Evolutionary conservation across 1,284 basidiomycete species (phyloP).

Genomic region (Rhodotorula sp.): DNA sequence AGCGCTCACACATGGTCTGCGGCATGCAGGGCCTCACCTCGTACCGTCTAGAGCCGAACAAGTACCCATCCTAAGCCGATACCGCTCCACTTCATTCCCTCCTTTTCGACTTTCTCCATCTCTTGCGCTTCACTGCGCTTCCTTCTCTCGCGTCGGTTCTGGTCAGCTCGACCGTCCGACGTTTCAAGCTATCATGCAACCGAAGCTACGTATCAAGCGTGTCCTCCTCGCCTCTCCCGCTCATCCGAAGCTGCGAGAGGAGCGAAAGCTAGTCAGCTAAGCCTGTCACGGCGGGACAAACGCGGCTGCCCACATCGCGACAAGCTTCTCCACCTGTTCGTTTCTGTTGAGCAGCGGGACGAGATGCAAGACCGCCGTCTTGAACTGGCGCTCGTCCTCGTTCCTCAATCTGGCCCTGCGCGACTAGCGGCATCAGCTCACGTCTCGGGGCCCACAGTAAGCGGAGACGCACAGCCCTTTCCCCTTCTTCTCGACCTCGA

Average conservation of each 20-base stretch:
- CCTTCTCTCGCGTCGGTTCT: not conserved
- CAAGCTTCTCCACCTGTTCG: slow-evolving; percentile 6
- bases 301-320: slow-evolving; percentile 9
- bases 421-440: no score
- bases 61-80: not conserved
- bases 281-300: no score
- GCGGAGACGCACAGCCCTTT: slow-evolving; percentile 5
- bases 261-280: not conserved
- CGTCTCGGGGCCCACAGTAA: fast-evolving
- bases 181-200: no score
- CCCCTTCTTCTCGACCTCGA: slow-evolving; percentile 4
- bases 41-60: slow-evolving; percentile 25
- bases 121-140: not conserved
- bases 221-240: no score
- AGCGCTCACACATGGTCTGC: not conserved
- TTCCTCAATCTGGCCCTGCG: not conserved
- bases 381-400: not conserved
- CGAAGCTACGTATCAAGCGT: no score
- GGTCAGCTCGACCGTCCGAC: no score
- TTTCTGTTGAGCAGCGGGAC: slow-evolving; percentile 10
- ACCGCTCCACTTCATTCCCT: not conserved
- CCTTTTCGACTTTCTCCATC: not conserved
- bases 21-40: slow-evolving; percentile 17
- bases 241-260: slow-evolving; percentile 9
- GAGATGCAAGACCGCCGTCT: slow-evolving; percentile 6